Conservation (phyloP, 768 basidiomycete species). For the Trametes gibbosa region DNA sequence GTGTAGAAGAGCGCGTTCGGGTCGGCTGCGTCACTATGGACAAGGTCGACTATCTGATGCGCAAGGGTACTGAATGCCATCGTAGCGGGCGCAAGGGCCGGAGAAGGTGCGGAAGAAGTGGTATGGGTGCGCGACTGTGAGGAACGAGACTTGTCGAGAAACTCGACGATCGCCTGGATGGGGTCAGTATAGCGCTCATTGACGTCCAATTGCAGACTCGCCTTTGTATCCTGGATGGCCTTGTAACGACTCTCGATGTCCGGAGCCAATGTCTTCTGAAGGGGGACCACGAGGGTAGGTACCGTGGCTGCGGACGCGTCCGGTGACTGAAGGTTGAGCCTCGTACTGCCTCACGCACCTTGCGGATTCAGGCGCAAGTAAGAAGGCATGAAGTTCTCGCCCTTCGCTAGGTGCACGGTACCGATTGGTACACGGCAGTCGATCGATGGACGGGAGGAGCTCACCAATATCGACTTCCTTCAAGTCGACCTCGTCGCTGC, state of each 20-base stretch:
- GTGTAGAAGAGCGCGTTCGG: conserved; percentile 58
- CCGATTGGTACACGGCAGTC: background rate
- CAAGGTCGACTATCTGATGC: conserved; percentile 47
- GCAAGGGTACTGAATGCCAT: conserved; percentile 57
- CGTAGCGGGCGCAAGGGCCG: conserved; percentile 75
- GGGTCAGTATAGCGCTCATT: background rate
- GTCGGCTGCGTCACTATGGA: conserved; percentile 62
- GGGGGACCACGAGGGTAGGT: conserved; percentile 83
- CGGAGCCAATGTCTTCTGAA: conserved; percentile 64
- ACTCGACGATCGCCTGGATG: conserved; percentile 66
- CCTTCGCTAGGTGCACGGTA: conserved; percentile 48
- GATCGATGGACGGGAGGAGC: conserved; percentile 10
- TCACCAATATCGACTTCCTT: conserved; percentile 65
- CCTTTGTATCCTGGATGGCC: conserved; percentile 74
- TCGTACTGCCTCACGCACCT: conserved; percentile 40
- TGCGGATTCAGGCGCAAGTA: conserved; percentile 78
- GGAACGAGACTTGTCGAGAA: conserved; percentile 82
- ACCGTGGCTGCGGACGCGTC: conserved; percentile 55
- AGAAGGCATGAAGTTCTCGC: conserved; percentile 74
- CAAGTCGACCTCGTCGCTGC: conserved; percentile 67
- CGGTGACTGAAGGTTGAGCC: background rate
- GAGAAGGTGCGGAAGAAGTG: conserved; percentile 71
- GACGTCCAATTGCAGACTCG: conserved; percentile 21
- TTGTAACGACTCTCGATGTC: conserved; percentile 80
- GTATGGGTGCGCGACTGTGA: conserved; percentile 64